Conservation (phyloP, 805 yeast genomes). For the Ogataea pilisensis region DNA sequence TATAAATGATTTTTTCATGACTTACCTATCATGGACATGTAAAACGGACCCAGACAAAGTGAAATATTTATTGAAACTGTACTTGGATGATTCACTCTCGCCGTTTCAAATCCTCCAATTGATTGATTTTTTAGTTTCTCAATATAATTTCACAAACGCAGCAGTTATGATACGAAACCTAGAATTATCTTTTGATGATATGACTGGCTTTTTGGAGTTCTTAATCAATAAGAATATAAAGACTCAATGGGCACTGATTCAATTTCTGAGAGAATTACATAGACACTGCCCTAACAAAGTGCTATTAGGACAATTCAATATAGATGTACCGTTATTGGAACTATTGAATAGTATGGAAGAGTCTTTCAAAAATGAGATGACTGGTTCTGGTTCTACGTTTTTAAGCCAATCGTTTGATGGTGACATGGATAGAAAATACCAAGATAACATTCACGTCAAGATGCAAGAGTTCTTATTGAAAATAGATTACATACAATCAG, state of each 20-base stretch:
- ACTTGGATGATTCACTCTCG: not conserved
- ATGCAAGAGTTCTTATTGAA: not conserved
- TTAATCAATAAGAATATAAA: slow-evolving; percentile 1
- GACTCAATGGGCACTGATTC: slow-evolving; percentile 11
- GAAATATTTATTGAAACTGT: not conserved
- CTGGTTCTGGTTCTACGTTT: not conserved
- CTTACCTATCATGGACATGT: no score
- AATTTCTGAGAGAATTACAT: slow-evolving; percentile 9
- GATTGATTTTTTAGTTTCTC: slow-evolving; percentile 4
- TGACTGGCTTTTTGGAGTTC: slow-evolving; percentile 1
- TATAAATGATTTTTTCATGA: no score
- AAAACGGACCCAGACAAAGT: not conserved
- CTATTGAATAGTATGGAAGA: slow-evolving; percentile 2
- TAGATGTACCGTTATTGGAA: slow-evolving; percentile 4
- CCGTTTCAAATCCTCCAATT: not conserved
- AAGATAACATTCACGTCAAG: not conserved
- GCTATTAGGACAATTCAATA: slow-evolving; percentile 7
- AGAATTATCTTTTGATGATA: slow-evolving; percentile 8
- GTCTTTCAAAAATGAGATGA: not conserved
- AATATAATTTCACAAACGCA: slow-evolving; percentile 13
- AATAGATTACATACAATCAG: not conserved
- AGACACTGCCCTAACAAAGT: slow-evolving; percentile 2
- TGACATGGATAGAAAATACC: no score
- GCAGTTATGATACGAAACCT: slow-evolving; percentile 5
- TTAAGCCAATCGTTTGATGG: no score